These are phyloP conservation scores for Fonsecaea erecta DNA, from an alignment of 2,329 filamentous ascomycete genomes.

Conservation along the genomic window DNA sequence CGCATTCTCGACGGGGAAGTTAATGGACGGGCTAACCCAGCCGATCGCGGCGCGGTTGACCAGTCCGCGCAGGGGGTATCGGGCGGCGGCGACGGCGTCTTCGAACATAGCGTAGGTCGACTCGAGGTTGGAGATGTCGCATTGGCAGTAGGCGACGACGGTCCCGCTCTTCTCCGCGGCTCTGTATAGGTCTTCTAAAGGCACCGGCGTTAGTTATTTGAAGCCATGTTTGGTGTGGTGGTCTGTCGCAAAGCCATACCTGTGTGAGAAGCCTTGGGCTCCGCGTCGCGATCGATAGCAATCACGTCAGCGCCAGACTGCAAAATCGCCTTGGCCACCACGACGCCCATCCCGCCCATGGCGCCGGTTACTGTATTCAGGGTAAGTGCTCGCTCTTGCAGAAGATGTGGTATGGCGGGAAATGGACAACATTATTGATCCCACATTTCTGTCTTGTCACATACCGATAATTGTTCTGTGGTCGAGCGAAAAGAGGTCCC, in stretches of 20 bases:
- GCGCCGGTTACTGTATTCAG: constrained; percentile 9
- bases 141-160: not conserved
- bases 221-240: too few species aligned
- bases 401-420: too few species aligned
- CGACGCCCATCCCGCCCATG: constrained; percentile 12
- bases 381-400: too few species aligned
- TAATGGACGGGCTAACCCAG: constrained; percentile 42
- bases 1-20: constrained; percentile 61
- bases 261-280: not conserved
- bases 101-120: constrained; percentile 5
- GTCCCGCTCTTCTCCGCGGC: not conserved
- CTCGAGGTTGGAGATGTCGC: constrained; percentile 15
- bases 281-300: constrained; percentile 1
- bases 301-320: constrained; percentile 18
- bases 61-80: constrained; percentile 32
- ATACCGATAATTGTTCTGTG: constrained; percentile 15
- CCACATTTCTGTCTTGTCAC: too few species aligned
- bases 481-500: constrained; percentile 14
- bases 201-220: too few species aligned
- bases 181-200: not conserved
- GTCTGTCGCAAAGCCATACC: constrained; percentile 2
- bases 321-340: constrained; percentile 13
- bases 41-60: constrained; percentile 22
- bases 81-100: constrained; percentile 39
- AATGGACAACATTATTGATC: too few species aligned